phyloP scores from a whole-genome alignment of 179 eudicot genomes.

The Amaranthus tricolor region DNA sequence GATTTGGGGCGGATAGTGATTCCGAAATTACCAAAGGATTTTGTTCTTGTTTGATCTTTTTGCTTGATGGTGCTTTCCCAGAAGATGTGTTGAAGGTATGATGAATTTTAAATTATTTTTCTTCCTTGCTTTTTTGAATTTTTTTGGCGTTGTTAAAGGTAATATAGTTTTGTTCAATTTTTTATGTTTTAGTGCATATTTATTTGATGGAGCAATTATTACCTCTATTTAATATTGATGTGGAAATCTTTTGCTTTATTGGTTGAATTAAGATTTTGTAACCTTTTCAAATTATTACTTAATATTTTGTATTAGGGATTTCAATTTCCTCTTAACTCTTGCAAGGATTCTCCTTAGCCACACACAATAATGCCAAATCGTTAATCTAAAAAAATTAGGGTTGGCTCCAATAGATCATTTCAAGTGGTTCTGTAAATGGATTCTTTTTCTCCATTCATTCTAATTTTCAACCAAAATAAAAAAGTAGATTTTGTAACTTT shows the following conservation, averaged over 20 bases:
- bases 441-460: too few species aligned
- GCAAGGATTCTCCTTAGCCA: too few species aligned
- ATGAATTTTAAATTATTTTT: background rate
- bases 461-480: too few species aligned
- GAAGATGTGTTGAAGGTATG: constrained; percentile 53
- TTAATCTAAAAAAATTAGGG: too few species aligned
- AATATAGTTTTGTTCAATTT: background rate
- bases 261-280: background rate
- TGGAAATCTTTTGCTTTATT: constrained; percentile 13
- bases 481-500: background rate
- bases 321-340: too few species aligned
- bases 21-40: constrained; percentile 90
- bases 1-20: constrained; percentile 74
- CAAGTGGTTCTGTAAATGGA: too few species aligned
- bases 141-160: background rate
- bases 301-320: too few species aligned
- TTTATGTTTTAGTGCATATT: background rate
- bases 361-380: too few species aligned
- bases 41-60: constrained; percentile 69
- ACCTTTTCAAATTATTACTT: too few species aligned
- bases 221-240: background rate
- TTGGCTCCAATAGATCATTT: too few species aligned
- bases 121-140: background rate
- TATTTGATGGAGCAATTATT: background rate
- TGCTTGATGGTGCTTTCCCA: constrained; percentile 61